A percentile compares a stretch with the other conserved stretches of the same genome.
phyloP scores from a whole-genome alignment of 768 basidiomycete species.

The Boletus tomentosulus region DNA sequence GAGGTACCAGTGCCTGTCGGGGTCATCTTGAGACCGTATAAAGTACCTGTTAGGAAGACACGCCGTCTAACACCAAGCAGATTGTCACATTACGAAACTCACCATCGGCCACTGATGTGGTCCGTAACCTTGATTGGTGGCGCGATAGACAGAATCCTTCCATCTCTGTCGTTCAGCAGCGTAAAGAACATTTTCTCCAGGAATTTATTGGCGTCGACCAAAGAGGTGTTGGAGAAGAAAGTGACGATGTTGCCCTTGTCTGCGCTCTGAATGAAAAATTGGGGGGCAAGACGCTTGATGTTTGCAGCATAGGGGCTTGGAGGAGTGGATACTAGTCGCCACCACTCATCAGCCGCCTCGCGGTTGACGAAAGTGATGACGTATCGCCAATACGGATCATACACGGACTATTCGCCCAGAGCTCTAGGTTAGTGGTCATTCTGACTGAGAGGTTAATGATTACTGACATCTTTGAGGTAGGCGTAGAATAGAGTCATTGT shows the following conservation, averaged over 20 bases:
- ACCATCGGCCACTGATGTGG: slow-evolving; percentile 2
- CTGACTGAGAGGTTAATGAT: too few relatives aligned
- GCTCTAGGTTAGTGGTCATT: too few relatives aligned
- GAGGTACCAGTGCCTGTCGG: slow-evolving; percentile 3
- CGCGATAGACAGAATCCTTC: background rate
- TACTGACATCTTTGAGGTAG: too few relatives aligned
- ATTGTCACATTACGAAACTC: background rate
- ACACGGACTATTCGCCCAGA: too few relatives aligned
- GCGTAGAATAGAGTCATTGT: too few relatives aligned
- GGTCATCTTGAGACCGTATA: background rate
- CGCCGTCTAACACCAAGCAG: background rate
- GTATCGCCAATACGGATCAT: too few relatives aligned
- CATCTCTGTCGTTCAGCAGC: background rate
- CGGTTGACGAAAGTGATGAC: too few relatives aligned
- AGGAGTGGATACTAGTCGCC: slow-evolving; percentile 17
- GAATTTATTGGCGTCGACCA: background rate
- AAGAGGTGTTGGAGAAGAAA: background rate
- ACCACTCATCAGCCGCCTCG: too few relatives aligned
- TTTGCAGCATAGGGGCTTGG: slow-evolving; percentile 1
- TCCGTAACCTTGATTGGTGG: background rate
- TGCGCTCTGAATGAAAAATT: background rate
- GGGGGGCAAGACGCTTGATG: background rate
- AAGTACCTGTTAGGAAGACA: background rate
- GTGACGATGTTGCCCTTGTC: background rate
- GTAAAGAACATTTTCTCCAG: slow-evolving; percentile 1